These are phyloP conservation scores for Martiniozyma abietophila DNA, from an alignment of 805 yeast species.

Conservation along the genomic window DNA sequence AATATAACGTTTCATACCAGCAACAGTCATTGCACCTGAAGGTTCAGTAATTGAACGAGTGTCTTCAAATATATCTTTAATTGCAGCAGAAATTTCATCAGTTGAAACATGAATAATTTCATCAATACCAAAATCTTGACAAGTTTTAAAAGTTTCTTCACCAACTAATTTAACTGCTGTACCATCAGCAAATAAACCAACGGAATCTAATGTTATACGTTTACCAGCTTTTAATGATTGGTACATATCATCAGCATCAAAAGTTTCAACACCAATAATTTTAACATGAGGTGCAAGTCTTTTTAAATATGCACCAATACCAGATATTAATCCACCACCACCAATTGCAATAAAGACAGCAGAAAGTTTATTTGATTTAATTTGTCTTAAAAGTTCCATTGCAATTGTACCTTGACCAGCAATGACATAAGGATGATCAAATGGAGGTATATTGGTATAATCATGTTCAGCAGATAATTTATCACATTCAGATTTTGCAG, in stretches of 20 bases:
- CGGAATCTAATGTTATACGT: conserved; percentile 52
- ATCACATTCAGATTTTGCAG: conserved; percentile 87
- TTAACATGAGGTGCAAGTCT: conserved; percentile 97
- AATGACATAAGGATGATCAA: conserved; percentile 94
- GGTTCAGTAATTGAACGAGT: conserved; percentile 94
- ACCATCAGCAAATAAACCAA: conserved; percentile 98
- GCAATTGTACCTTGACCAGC: conserved; percentile 99
- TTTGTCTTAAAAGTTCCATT: conserved; percentile 83
- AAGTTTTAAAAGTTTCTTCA: conserved; percentile 80
- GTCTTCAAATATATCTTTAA: conserved; percentile 93
- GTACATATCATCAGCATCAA: conserved; percentile 88
- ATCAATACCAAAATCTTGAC: conserved; percentile 66
- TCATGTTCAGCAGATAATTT: conserved; percentile 62
- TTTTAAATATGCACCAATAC: conserved; percentile 82
- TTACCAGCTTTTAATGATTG: conserved; percentile 53
- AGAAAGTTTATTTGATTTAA: conserved; percentile 61
- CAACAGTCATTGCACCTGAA: conserved; percentile 93
- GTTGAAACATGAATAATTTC: conserved; percentile 61
- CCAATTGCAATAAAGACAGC: conserved; percentile 94
- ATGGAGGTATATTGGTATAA: conserved; percentile 91
- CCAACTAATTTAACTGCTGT: conserved; percentile 91
- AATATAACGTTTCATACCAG: conserved; percentile 84
- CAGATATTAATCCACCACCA: conserved; percentile 95
- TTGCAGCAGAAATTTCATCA: conserved; percentile 84
- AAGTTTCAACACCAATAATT: conserved; percentile 91